Base-by-base conservation (phyloP, 2,329 filamentous ascomycete species). In the Laburnicola sp. region DNA sequence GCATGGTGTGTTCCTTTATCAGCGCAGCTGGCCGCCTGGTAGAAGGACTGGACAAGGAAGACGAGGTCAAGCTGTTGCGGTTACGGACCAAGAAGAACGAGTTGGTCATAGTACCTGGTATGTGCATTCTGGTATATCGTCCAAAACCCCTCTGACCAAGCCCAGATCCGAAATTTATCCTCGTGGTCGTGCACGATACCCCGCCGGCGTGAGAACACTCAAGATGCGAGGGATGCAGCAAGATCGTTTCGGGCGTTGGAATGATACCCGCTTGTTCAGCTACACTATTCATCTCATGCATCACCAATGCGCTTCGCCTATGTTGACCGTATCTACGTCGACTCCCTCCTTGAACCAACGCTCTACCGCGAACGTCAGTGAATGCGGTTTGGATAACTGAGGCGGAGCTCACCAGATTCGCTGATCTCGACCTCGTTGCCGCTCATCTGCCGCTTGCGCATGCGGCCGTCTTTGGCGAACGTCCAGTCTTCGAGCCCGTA, bases 401-500 rank as follows among this genome's bases (percentile, higher is more conserved):
- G 21, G 23, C 10, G 45, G 38, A 22, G n/a, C 65, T 51, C 31
- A 66, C 65, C 56, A n/a, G 57, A 75, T 25, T 86, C 81, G 0
- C 54, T 60, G 45, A 89, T 86, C 65, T 79, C 80, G 32, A 89
- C 78, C 69, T 90, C 85, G 57, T 89, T 89, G 0, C 83, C 87
- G 64, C 86, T 89, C 87, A 90, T 90, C 77, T 86, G 83, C 39
- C 87, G 74, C 78, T 89, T 90, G 53, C 82, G 76, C 87, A 90
- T 91, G 43, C 83, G 74, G 0, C 87, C 87, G 60, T 88, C 82
- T 1, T 80, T 77, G 0, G 83, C 84, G 71, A 89, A 90, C 0
- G 86, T 90, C 87, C 87, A 90, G 66, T 91, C 86, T 65, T 91
- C 87, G 8, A 95, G 80, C 0, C 91, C 91, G 65, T 95, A 95